Conservation (phyloP, 73 alveolate genomes). For the Blepharisma stoltei region DNA sequence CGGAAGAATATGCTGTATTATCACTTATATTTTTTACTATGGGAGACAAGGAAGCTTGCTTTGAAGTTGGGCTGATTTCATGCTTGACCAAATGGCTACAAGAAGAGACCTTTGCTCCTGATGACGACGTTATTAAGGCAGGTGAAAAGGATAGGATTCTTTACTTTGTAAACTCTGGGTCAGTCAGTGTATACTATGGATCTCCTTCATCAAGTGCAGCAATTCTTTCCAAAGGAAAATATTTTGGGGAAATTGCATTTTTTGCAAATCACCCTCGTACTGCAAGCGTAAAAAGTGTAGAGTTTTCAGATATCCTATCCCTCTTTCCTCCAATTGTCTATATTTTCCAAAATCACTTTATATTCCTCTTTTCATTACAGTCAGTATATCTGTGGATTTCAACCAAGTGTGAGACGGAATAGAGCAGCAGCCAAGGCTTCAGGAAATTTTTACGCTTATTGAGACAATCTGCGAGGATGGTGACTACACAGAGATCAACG, state of each 20-base stretch:
- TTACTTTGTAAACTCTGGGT: conserved; percentile 2
- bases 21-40: too few relatives aligned
- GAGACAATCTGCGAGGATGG: too few relatives aligned
- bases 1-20: too few relatives aligned
- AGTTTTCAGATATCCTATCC: conserved; percentile 29
- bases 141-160: conserved; percentile 14
- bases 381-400: too few relatives aligned
- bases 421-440: too few relatives aligned
- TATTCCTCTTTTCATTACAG: too few relatives aligned
- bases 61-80: not conserved
- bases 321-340: too few relatives aligned
- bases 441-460: too few relatives aligned
- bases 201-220: not conserved
- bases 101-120: conserved; percentile 9
- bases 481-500: not conserved
- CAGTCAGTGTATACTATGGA: not conserved
- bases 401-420: too few relatives aligned
- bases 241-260: conserved; percentile 70
- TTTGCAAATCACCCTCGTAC: conserved; percentile 44
- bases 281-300: conserved; percentile 52
- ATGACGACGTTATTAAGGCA: conserved; percentile 10
- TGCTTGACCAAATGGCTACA: not conserved
- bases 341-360: too few relatives aligned
- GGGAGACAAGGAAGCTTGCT: not conserved
- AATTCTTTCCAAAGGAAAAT: conserved; percentile 43